Percentiles rank a stretch among this genome's conserved stretches.
These are phyloP conservation scores for Mucor sp. DNA, from an alignment of 371 early-diverging fungal genomes.

Conservation along the genomic window DNA sequence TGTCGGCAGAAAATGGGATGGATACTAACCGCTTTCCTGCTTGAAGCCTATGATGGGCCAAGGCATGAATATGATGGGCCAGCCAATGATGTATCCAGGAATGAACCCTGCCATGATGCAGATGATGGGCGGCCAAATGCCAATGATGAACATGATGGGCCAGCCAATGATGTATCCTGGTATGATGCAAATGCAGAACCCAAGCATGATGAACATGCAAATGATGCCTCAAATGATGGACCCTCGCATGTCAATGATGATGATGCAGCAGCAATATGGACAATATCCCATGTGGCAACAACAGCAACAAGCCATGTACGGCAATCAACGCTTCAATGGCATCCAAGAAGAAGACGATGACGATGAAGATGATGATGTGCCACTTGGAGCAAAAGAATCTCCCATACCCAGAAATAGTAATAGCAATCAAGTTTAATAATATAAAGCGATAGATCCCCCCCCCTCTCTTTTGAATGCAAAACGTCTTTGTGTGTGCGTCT, in stretches of 20 bases:
- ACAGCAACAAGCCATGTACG: constrained; percentile 25
- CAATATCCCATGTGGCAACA: constrained; percentile 30
- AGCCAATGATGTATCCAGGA: constrained; percentile 39
- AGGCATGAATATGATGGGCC: constrained; percentile 20
- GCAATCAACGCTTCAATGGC: constrained; percentile 12
- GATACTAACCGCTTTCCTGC: neutral
- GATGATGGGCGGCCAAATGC: constrained; percentile 40
- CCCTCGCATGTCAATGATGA: constrained; percentile 41
- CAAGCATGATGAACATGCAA: constrained; percentile 29
- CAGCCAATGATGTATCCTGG: constrained; percentile 43
- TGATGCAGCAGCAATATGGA: constrained; percentile 42
- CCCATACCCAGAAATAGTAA: constrained; percentile 17
- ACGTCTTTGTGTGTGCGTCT: too few species aligned
- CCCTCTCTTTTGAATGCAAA: neutral
- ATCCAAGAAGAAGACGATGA: constrained; percentile 30
- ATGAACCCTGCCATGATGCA: constrained; percentile 24
- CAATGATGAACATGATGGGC: constrained; percentile 27
- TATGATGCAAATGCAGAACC: constrained; percentile 22
- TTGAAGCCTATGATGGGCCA: constrained; percentile 19
- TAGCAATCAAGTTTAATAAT: constrained; percentile 4
- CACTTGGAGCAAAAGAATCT: constrained; percentile 27
- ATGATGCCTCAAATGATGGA: constrained; percentile 38
- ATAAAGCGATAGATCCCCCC: neutral
- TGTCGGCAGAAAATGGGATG: neutral
- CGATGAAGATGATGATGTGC: constrained; percentile 43